phyloP scores from a whole-genome alignment of 1,284 basidiomycete genomes.

The Leccinum colubrinum region DNA sequence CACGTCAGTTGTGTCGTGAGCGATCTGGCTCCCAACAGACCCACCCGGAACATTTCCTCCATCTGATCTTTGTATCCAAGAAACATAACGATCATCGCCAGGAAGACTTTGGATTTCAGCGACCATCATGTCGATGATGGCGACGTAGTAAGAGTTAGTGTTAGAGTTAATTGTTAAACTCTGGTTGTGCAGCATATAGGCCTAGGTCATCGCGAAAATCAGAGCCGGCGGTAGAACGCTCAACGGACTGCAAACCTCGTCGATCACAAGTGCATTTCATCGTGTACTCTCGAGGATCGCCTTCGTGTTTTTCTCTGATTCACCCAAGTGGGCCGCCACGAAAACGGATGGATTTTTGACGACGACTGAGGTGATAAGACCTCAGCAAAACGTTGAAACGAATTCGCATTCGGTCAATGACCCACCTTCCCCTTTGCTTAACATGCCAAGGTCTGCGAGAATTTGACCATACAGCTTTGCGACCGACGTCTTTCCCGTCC shows the following conservation, averaged over 20 bases:
- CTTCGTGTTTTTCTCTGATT: background rate
- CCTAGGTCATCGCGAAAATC: background rate
- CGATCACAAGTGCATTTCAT: background rate
- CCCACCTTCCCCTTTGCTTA: too few relatives aligned
- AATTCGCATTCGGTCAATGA: too few relatives aligned
- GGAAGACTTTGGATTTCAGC: background rate
- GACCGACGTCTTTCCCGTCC: too few relatives aligned
- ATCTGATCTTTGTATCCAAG: background rate
- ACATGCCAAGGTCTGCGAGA: too few relatives aligned
- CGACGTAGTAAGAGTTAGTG: too few relatives aligned
- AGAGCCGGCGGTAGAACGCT: background rate
- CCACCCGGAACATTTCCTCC: background rate
- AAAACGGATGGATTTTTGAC: background rate
- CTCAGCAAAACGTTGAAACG: too few relatives aligned
- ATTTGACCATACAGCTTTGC: too few relatives aligned
- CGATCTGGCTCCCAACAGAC: background rate
- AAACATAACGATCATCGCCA: background rate
- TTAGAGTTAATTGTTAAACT: too few relatives aligned
- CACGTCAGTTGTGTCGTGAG: background rate
- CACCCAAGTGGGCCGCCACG: background rate
- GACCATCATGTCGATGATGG: background rate
- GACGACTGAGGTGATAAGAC: background rate
- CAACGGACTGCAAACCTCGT: background rate
- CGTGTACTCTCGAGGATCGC: background rate
- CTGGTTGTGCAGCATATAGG: background rate